Percentiles rank a stretch among this genome's conserved stretches.
Evolutionary conservation across 192 early-diverging fungal species (phyloP).

Genomic region (Spizellomyces sp.): DNA sequence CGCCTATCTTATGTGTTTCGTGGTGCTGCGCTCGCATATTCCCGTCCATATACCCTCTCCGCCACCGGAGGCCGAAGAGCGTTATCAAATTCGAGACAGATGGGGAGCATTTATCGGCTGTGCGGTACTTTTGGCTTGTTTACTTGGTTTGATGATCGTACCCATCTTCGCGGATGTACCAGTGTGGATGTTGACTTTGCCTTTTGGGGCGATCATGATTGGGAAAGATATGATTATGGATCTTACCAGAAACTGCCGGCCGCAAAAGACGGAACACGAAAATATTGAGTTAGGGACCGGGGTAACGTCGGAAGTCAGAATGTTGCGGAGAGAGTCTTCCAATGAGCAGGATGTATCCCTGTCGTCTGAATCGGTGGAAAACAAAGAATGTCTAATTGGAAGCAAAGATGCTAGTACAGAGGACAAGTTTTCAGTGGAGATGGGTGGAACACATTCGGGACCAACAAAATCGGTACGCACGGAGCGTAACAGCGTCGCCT

Average conservation of each 20-base stretch:
- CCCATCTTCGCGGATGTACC: slow-evolving; percentile 62
- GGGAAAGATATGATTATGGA: slow-evolving; percentile 62
- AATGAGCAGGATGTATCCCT: too few relatives aligned
- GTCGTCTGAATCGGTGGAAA: too few relatives aligned
- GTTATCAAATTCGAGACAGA: slow-evolving; percentile 55
- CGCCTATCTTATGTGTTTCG: slow-evolving; percentile 56
- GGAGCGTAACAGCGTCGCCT: neutral
- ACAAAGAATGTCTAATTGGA: too few relatives aligned
- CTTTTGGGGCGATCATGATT: slow-evolving; percentile 70
- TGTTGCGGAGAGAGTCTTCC: too few relatives aligned
- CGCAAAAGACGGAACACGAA: neutral
- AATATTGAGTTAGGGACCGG: neutral
- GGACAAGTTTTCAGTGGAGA: neutral
- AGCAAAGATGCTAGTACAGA: neutral
- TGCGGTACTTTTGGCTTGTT: slow-evolving; percentile 56
- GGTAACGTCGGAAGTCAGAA: too few relatives aligned
- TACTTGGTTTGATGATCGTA: slow-evolving; percentile 69
- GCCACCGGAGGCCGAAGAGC: slow-evolving; percentile 18
- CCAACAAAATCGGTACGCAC: neutral
- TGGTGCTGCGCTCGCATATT: slow-evolving; percentile 46
- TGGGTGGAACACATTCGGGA: neutral
- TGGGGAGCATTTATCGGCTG: slow-evolving; percentile 68
- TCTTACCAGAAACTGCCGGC: neutral
- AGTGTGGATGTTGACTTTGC: slow-evolving; percentile 78
- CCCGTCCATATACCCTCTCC: slow-evolving; percentile 10